Conservation (phyloP, 805 yeast genomes). For the Naumovozyma baii region DNA sequence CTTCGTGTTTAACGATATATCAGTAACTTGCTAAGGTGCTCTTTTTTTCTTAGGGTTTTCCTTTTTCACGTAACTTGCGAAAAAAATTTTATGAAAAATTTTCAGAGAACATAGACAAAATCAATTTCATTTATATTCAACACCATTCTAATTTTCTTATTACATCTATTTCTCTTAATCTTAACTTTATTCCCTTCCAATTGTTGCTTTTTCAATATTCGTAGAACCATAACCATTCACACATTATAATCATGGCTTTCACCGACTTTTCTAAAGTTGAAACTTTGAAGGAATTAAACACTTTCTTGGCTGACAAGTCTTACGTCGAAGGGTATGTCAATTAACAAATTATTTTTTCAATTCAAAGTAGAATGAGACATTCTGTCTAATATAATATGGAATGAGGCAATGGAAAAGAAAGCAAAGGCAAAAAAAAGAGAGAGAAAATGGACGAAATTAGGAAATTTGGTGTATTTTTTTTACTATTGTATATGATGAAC, state of each 20-base stretch:
- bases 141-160: not conserved
- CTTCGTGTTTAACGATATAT: not conserved
- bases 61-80: too few relatives aligned
- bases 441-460: not conserved
- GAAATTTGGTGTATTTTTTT: not conserved
- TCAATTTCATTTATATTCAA: not conserved
- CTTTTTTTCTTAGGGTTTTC: not conserved
- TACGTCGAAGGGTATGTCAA: conserved; percentile 88
- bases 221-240: not conserved
- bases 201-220: not conserved
- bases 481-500: conserved; percentile 10
- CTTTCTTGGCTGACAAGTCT: conserved; percentile 82
- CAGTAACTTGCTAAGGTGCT: too few relatives aligned
- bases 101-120: too few relatives aligned
- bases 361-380: too few relatives aligned
- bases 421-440: not conserved
- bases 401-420: not conserved
- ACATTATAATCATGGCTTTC: conserved; percentile 59
- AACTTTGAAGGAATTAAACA: conserved; percentile 66
- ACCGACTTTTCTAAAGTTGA: conserved; percentile 74
- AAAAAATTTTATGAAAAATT: not conserved
- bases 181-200: too few relatives aligned
- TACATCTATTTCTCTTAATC: not conserved
- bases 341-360: too few relatives aligned
- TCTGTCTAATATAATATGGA: too few relatives aligned